These are phyloP conservation scores for Aureobasidium sp. DNA, from an alignment of 2,329 filamentous ascomycete species.

Conservation along the genomic window DNA sequence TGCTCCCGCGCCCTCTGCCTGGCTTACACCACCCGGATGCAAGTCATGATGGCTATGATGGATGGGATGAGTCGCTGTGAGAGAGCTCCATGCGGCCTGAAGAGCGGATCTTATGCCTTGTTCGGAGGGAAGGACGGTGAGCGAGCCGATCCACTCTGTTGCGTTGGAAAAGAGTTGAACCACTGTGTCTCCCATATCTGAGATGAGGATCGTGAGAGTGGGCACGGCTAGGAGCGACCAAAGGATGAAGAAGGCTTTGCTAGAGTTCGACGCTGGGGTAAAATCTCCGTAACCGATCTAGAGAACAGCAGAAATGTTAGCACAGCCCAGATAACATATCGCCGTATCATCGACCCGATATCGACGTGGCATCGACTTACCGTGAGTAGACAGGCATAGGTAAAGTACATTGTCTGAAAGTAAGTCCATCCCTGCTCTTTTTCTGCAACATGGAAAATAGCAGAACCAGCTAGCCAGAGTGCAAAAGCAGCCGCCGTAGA, in stretches of 20 bases:
- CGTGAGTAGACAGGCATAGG: constrained; percentile 45
- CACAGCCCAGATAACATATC: neutral
- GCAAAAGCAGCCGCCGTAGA: constrained; percentile 33
- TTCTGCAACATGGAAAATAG: constrained; percentile 43
- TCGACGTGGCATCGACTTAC: neutral
- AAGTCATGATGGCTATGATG: constrained; percentile 15
- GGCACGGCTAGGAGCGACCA: constrained; percentile 49
- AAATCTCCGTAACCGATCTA: constrained; percentile 47
- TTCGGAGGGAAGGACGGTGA: constrained; percentile 48
- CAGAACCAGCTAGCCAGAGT: constrained; percentile 43
- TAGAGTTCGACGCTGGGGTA: constrained; percentile 39
- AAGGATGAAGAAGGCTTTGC: constrained; percentile 49
- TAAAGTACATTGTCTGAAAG: constrained; percentile 46
- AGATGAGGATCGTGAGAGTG: constrained; percentile 46
- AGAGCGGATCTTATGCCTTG: constrained; percentile 31
- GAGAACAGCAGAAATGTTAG: neutral
- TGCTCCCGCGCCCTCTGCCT: neutral
- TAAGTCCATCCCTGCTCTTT: constrained; percentile 42
- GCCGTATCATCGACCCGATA: neutral
- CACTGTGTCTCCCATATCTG: constrained; percentile 47
- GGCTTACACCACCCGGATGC: constrained; percentile 14
- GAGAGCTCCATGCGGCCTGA: constrained; percentile 18
- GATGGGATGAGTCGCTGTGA: constrained; percentile 17
- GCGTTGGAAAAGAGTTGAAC: constrained; percentile 46
- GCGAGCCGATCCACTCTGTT: constrained; percentile 47